phyloP scores from a whole-genome alignment of 2,329 filamentous ascomycete genomes.

The Dactylonectria macrodidyma region DNA sequence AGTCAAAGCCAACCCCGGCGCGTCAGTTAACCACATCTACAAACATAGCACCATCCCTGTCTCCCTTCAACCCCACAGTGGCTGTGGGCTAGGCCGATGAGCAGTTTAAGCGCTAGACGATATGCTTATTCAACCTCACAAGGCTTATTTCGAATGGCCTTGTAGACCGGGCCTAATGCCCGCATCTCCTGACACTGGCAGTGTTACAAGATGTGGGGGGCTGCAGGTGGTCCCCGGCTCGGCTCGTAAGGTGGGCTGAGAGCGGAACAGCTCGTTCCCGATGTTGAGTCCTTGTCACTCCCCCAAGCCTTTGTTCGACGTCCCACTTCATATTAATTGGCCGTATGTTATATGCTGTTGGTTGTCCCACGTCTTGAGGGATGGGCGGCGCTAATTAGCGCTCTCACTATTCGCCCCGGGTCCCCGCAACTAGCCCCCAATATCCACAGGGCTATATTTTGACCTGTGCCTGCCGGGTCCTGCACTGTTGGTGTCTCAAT shows the following conservation, averaged over 20 bases:
- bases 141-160: neutral
- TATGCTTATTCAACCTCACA: neutral
- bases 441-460: neutral
- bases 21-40: no score
- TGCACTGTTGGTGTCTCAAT: neutral
- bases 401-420: neutral
- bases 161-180: neutral
- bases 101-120: no score
- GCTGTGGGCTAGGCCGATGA: no score
- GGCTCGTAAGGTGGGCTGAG: neutral
- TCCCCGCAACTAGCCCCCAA: neutral
- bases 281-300: neutral
- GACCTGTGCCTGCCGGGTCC: neutral
- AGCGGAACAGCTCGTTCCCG: neutral
- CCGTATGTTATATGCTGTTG: neutral
- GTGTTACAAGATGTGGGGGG: neutral
- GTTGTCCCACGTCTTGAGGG: no score
- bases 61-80: no score
- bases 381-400: neutral
- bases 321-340: neutral
- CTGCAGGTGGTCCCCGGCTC: neutral
- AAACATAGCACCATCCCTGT: no score
- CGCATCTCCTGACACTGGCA: neutral
- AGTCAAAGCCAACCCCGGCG: no score
- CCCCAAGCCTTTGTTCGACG: neutral